phyloP scores from a whole-genome alignment of 306 rosid species.

The Vachellia collinsii region DNA sequence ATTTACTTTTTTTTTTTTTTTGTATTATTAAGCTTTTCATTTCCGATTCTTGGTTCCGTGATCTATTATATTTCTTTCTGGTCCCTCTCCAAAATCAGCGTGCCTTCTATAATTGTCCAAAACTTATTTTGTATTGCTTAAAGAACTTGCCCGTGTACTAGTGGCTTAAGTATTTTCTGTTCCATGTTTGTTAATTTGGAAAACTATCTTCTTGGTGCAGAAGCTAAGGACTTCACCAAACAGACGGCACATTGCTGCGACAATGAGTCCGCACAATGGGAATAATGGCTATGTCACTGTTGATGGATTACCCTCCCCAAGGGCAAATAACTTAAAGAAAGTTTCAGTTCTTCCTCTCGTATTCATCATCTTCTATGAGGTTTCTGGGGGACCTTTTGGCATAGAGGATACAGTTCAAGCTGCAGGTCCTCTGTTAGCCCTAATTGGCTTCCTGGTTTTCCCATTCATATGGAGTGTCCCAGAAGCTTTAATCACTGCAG shows the following conservation, averaged over 20 bases:
- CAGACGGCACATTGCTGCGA: constrained; percentile 46
- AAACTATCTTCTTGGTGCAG: constrained; percentile 51
- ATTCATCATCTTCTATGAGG: constrained; percentile 95
- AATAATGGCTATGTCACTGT: constrained; percentile 49
- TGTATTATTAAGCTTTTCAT: neutral
- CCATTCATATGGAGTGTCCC: constrained; percentile 95
- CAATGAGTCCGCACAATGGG: constrained; percentile 59
- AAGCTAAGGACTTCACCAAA: constrained; percentile 48
- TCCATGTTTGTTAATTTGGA: constrained; percentile 17
- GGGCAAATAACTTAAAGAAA: constrained; percentile 50
- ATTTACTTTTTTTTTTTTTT: neutral
- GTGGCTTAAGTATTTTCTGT: neutral
- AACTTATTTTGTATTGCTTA: neutral
- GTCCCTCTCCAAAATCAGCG: constrained; percentile 24
- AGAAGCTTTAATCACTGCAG: constrained; percentile 89
- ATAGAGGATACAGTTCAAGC: constrained; percentile 85
- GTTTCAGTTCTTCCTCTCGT: constrained; percentile 82
- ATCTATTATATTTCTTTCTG: neutral
- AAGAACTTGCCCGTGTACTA: neutral
- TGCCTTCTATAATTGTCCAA: neutral
- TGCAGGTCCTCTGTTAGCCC: constrained; percentile 90
- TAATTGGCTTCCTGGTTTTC: constrained; percentile 75
- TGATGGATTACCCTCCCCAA: constrained; percentile 54
- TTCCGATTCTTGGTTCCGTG: neutral
- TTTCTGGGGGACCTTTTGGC: constrained; percentile 95